Base-by-base conservation (phyloP, 768 basidiomycete genomes). In the Russula compacta region DNA sequence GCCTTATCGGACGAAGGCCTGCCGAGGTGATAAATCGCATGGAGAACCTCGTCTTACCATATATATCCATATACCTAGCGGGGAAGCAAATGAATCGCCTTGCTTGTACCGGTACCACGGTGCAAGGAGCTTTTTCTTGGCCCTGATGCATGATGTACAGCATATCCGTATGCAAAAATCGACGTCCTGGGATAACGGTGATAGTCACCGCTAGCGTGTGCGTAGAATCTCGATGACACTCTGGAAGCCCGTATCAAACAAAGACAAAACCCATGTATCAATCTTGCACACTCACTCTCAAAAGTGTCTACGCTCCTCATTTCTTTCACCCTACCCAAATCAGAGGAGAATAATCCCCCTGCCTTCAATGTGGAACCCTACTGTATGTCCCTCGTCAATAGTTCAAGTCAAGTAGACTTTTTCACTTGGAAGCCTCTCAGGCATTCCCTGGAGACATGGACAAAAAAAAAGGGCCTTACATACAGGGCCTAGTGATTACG, bases 11-110 rank as follows among this genome's bases (percentile, higher is more conserved):
- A 53, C 35, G 38, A 24, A 4, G 14, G 10, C 9, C 38, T 7
- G 47, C 38, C 38, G 59, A 55, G 59, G 53, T 43, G 40, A 35
- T 60, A 60, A 15, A 21, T 40, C 51, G 43, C 58, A 24, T 14
- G 56, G n/a, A 39, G 57, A 58, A 58, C 42, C 21, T 36, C 21
- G 12, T 5, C 7, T n/a, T n/a, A n/a, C n/a, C n/a, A n/a, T n/a
- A n/a, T n/a, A n/a, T n/a, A n/a, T n/a, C n/a, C n/a, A n/a, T n/a
- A n/a, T n/a, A n/a, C n/a, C 29, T 39, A 39, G 21, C 17, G 24
- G 24, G 24, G 24, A 29, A 29, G 24, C 24, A 29, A 29, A 29
- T 29, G 24, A 29, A 29, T 29, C 24, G 24, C 24, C 24, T 29
- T 29, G 24, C 44, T 19, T 9, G 21, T 36, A 6, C 21, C 3